Conservation (phyloP, 1,284 basidiomycete species). For the Rhodotorula glutinis region DNA sequence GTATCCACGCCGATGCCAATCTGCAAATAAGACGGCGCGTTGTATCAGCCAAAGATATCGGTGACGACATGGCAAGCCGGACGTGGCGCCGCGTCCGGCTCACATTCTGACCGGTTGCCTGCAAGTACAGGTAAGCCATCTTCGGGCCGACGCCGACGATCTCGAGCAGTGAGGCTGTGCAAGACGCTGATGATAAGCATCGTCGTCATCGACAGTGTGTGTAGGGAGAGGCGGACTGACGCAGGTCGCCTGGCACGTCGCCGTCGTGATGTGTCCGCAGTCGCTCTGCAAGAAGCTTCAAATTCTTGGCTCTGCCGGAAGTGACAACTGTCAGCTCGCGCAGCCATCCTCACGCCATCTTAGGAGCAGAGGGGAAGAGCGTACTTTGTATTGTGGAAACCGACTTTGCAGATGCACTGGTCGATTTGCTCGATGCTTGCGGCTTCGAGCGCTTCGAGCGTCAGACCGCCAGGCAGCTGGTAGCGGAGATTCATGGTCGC, state of each 20-base stretch:
- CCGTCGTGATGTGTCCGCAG: constrained; percentile 50
- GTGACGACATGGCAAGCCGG: too few species aligned
- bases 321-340: too few species aligned
- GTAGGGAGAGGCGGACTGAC: background rate
- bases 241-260: constrained; percentile 62
- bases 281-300: constrained; percentile 27
- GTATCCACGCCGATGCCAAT: constrained; percentile 86
- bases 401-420: constrained; percentile 50
- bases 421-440: constrained; percentile 63
- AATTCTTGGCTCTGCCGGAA: constrained; percentile 39
- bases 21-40: too few species aligned
- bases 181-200: background rate
- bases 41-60: too few species aligned
- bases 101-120: constrained; percentile 62
- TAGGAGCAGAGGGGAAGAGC: background rate
- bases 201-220: background rate
- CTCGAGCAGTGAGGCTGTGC: constrained; percentile 57
- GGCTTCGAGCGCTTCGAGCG: constrained; percentile 65
- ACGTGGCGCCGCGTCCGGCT: too few species aligned
- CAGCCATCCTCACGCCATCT: too few species aligned
- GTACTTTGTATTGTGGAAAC: constrained; percentile 50
- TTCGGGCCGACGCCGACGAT: constrained; percentile 87
- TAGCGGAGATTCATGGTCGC: constrained; percentile 73
- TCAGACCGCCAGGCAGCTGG: constrained; percentile 71
- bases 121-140: constrained; percentile 66